Conservation (phyloP, 1,284 basidiomycete genomes). For the Athelia psychrophila region DNA sequence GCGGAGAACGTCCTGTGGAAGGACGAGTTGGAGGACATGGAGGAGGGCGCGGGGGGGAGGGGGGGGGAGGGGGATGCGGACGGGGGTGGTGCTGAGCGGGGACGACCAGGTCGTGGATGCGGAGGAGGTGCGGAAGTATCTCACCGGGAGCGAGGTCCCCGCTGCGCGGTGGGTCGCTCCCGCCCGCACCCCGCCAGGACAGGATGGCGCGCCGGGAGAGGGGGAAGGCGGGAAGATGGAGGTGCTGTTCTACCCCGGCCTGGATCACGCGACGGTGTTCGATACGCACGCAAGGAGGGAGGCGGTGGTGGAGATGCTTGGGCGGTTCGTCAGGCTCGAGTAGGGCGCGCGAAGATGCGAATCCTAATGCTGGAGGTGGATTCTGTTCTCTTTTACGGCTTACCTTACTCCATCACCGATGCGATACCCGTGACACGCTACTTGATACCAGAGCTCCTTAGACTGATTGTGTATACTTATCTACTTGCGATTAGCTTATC, state of each 20-base stretch:
- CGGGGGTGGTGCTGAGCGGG: conserved; percentile 48
- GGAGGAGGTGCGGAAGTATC: conserved; percentile 44
- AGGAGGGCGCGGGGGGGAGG: conserved; percentile 43
- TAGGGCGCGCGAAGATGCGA: too few relatives aligned
- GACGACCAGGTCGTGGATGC: conserved; percentile 59
- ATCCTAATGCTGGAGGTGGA: too few relatives aligned
- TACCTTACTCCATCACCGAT: too few relatives aligned
- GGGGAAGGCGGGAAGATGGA: conserved; percentile 30
- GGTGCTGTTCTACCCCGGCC: conserved; percentile 45
- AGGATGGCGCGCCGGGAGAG: background rate
- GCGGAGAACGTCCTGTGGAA: conserved; percentile 56
- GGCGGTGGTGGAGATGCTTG: conserved; percentile 38
- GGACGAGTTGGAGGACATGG: conserved; percentile 42
- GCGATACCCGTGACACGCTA: too few relatives aligned
- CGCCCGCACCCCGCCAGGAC: background rate
- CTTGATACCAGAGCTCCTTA: too few relatives aligned
- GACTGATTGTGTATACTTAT: too few relatives aligned
- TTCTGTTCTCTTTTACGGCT: too few relatives aligned
- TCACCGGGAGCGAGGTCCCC: conserved; percentile 40
- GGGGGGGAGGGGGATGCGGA: conserved; percentile 60
- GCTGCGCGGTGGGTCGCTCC: conserved; percentile 33
- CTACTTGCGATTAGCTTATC: too few relatives aligned
- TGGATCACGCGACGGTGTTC: conserved; percentile 60
- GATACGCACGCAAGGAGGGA: conserved; percentile 35
- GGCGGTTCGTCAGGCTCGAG: conserved; percentile 26